These are phyloP conservation scores for Deinandra increscens DNA, from an alignment of 129 eudicot genomes.

Conservation along the genomic window DNA sequence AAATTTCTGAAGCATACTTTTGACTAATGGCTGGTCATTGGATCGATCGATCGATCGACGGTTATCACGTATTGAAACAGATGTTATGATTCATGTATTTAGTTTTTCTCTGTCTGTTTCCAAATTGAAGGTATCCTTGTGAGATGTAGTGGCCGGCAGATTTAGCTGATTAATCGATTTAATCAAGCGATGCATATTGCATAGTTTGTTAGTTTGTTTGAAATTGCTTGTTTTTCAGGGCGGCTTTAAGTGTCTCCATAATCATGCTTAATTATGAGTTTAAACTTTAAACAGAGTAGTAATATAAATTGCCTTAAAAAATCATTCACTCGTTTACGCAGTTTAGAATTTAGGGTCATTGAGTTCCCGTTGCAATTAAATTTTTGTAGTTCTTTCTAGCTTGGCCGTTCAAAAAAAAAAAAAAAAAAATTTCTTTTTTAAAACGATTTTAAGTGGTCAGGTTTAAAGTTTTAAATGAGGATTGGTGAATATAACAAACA, in stretches of 20 bases:
- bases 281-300: too few species aligned
- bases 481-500: too few species aligned
- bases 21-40: conserved; percentile 22
- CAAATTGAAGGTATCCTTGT: conserved; percentile 27
- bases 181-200: neutral
- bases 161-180: conserved; percentile 26
- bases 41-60: conserved; percentile 5
- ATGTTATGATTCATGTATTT: conserved; percentile 22
- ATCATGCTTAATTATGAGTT: too few species aligned
- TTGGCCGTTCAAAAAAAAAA: too few species aligned
- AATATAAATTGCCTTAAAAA: conserved; percentile 14
- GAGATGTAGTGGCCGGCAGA: conserved; percentile 33
- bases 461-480: too few species aligned
- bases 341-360: neutral
- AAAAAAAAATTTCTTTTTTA: too few species aligned
- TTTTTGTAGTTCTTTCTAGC: neutral
- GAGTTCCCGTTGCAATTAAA: neutral
- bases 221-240: too few species aligned
- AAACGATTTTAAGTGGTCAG: too few species aligned
- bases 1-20: conserved; percentile 32
- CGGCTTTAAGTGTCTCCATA: too few species aligned
- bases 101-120: conserved; percentile 1
- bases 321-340: neutral
- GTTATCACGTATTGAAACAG: conserved; percentile 24
- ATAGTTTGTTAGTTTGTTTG: too few species aligned